phyloP scores from a whole-genome alignment of 345 rosid genomes.

The Lagerstroemia speciosa region DNA sequence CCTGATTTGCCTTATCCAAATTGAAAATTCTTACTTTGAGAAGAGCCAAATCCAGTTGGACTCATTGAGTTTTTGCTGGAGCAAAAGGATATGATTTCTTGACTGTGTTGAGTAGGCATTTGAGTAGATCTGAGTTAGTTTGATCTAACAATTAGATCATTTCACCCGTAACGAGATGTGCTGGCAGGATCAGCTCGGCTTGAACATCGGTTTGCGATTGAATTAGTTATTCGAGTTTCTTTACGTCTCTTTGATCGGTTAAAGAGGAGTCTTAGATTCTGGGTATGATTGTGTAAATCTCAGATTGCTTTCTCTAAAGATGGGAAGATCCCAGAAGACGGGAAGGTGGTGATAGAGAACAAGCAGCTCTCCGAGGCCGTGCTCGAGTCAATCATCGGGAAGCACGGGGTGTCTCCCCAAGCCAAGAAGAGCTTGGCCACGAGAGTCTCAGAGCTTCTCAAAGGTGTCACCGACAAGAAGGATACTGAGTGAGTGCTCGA shows the following conservation, averaged over 20 bases:
- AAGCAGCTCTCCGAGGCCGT: slow-evolving; percentile 54
- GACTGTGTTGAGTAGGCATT: no score
- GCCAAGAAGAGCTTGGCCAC: slow-evolving; percentile 47
- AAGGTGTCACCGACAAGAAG: slow-evolving; percentile 1
- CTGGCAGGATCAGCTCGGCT: no score
- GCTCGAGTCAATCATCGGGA: slow-evolving; percentile 65
- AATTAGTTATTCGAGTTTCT: no score
- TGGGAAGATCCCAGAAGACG: slow-evolving; percentile 39
- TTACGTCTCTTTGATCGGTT: neutral
- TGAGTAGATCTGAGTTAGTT: no score
- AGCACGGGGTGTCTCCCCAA: slow-evolving; percentile 67
- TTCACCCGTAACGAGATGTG: no score
- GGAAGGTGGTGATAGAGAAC: slow-evolving; percentile 46
- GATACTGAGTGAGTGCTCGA: neutral
- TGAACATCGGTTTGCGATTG: no score
- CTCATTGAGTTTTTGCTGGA: no score
- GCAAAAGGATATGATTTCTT: no score
- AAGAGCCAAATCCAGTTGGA: no score
- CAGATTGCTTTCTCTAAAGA: slow-evolving; percentile 69
- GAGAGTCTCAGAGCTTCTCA: slow-evolving; percentile 38
- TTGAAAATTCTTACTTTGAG: no score
- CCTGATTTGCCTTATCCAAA: no score
- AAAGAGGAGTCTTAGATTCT: neutral
- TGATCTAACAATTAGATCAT: no score
- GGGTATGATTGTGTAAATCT: neutral